phyloP scores from a whole-genome alignment of 2,329 filamentous ascomycete genomes.

The Phaeosphaeria sp. region DNA sequence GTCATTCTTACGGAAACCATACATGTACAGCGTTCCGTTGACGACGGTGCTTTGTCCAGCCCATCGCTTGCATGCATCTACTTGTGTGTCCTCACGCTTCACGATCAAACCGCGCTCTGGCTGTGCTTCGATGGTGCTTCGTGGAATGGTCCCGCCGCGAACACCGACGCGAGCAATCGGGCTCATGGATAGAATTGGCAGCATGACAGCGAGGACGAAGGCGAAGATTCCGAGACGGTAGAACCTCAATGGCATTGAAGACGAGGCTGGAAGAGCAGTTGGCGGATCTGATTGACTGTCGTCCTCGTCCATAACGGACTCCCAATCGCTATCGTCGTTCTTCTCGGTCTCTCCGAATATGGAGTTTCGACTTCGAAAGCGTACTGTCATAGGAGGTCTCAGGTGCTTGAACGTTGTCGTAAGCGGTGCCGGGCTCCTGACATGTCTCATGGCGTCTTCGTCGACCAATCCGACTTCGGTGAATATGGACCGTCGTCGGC shows the following conservation, averaged over 20 bases:
- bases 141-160: conserved; percentile 33
- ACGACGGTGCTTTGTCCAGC: conserved; percentile 63
- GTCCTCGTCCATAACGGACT: conserved; percentile 36
- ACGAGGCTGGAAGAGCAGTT: conserved; percentile 6
- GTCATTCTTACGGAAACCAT: conserved; percentile 71
- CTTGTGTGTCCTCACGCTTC: conserved; percentile 39
- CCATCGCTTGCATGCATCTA: conserved; percentile 47
- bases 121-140: conserved; percentile 21
- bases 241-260: conserved; percentile 24
- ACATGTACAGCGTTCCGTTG: conserved; percentile 78
- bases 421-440: conserved; percentile 38
- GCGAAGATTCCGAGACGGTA: conserved; percentile 39
- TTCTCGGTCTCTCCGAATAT: conserved; percentile 27
- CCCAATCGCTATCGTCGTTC: conserved; percentile 32
- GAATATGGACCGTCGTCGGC: conserved; percentile 43
- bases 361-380: conserved; percentile 41
- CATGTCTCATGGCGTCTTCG: conserved; percentile 35
- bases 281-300: conserved; percentile 18
- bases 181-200: conserved; percentile 41
- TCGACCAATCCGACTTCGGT: conserved; percentile 47
- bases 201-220: conserved; percentile 39
- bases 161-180: conserved; percentile 34
- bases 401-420: conserved; percentile 27
- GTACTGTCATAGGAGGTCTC: conserved; percentile 35
- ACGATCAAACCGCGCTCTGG: conserved; percentile 21